These are phyloP conservation scores for Penicillium hesseltinei DNA, from an alignment of 2,329 filamentous ascomycete species.

Conservation along the genomic window DNA sequence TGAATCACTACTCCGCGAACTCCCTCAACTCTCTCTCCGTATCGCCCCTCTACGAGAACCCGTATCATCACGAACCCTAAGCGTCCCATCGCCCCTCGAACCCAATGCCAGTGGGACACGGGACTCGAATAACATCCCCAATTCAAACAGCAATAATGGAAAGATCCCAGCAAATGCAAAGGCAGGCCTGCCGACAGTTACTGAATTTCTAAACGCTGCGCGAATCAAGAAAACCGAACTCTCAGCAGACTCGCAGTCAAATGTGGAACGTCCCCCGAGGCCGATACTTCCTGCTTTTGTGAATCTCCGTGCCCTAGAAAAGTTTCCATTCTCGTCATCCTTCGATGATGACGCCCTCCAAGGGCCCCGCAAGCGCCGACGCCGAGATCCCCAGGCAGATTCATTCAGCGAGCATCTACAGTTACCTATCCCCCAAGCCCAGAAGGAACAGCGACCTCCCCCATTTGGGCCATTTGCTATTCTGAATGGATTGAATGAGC, in stretches of 20 bases:
- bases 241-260: conserved; percentile 30
- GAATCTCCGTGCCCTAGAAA: conserved; percentile 48
- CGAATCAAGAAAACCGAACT: conserved; percentile 39
- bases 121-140: conserved; percentile 32
- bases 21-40: conserved; percentile 44
- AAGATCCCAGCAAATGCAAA: conserved; percentile 34
- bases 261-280: conserved; percentile 39
- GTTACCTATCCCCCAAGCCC: conserved; percentile 48
- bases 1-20: conserved; percentile 43
- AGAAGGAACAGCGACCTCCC: conserved; percentile 45
- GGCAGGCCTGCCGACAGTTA: conserved; percentile 31
- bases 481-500: conserved; percentile 62
- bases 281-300: conserved; percentile 48
- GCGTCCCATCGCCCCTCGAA: conserved; percentile 46
- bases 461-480: conserved; percentile 48
- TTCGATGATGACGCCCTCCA: conserved; percentile 39
- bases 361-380: conserved; percentile 43
- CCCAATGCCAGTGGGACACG: conserved; percentile 40
- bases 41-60: conserved; percentile 51
- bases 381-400: conserved; percentile 43
- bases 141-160: conserved; percentile 25
- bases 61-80: conserved; percentile 42
- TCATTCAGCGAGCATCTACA: conserved; percentile 47
- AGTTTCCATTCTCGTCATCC: conserved; percentile 40
- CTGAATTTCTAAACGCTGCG: conserved; percentile 38